Evolutionary conservation across 2,329 filamentous ascomycete species (phyloP).

Genomic region (Cladosporium sp.): DNA sequence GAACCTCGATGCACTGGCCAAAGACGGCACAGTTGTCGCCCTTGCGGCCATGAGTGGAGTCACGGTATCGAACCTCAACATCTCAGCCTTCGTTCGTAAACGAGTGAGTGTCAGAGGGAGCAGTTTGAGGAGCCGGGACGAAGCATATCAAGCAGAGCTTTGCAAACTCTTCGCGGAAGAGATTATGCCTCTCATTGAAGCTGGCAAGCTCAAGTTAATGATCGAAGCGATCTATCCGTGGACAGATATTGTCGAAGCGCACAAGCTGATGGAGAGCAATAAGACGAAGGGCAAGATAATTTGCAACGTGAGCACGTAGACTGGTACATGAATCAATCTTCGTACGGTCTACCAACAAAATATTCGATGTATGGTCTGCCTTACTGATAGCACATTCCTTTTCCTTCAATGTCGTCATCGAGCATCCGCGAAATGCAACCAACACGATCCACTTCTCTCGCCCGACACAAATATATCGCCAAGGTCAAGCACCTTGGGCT

Average conservation of each 20-base stretch:
- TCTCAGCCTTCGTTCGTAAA: not conserved
- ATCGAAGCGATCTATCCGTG: not conserved
- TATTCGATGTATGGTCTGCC: not conserved
- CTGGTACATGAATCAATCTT: not conserved
- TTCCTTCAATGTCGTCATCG: not conserved
- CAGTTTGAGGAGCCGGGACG: not conserved
- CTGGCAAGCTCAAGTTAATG: not conserved
- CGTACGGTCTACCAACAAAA: not conserved
- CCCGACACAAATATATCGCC: conserved; percentile 23
- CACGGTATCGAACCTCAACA: not conserved
- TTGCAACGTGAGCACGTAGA: not conserved
- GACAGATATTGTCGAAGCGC: not conserved
- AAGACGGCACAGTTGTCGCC: not conserved
- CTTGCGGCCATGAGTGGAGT: not conserved
- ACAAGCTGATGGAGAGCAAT: not conserved
- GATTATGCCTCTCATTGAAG: not conserved
- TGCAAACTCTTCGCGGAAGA: not conserved
- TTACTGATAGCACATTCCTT: not conserved
- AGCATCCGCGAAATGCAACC: conserved; percentile 14
- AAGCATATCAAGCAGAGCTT: not conserved
- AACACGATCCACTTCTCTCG: conserved; percentile 20
- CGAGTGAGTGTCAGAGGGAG: not conserved
- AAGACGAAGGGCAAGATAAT: not conserved
- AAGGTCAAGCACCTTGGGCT: conserved; percentile 17
- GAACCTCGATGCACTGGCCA: not conserved